Conservation (phyloP, 106 monocot genomes). For the Acanthochlamys bracteata region DNA sequence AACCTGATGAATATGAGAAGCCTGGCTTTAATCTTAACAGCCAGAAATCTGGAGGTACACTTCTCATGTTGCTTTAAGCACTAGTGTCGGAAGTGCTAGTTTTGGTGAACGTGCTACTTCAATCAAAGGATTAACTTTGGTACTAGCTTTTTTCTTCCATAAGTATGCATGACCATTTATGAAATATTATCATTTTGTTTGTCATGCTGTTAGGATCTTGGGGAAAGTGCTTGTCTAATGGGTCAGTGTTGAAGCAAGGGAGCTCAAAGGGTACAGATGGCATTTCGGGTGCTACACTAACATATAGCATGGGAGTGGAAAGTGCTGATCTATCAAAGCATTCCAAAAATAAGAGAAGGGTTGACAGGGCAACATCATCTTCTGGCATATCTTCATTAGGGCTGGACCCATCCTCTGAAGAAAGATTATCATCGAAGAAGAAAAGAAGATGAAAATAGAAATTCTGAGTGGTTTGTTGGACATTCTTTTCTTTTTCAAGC, state of each 20-base stretch:
- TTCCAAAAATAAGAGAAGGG: slow-evolving; percentile 24
- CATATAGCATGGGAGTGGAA: slow-evolving; percentile 11
- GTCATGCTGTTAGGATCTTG: slow-evolving; percentile 15
- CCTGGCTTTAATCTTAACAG: slow-evolving; percentile 15
- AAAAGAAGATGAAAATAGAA: slow-evolving; percentile 30
- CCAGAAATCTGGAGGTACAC: slow-evolving; percentile 28
- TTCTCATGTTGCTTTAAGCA: neutral
- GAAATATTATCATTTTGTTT: too few relatives aligned
- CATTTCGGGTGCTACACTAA: slow-evolving; percentile 27
- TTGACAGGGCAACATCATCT: neutral
- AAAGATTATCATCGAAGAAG: slow-evolving; percentile 27
- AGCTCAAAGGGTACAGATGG: slow-evolving; percentile 7
- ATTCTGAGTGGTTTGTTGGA: too few relatives aligned
- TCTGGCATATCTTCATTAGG: slow-evolving; percentile 4
- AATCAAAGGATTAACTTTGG: too few relatives aligned
- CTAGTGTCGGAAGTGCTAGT: neutral
- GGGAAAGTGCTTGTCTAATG: slow-evolving; percentile 17
- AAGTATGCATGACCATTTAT: too few relatives aligned
- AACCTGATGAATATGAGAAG: slow-evolving; percentile 39
- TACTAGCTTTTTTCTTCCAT: too few relatives aligned
- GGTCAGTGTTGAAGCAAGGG: slow-evolving; percentile 14
- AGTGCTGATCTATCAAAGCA: slow-evolving; percentile 14
- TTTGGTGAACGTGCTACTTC: too few relatives aligned
- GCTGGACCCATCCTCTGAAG: slow-evolving; percentile 16
- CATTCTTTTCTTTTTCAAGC: too few relatives aligned